Percentiles rank a stretch among this genome's conserved stretches.
phyloP scores from a whole-genome alignment of 1,284 basidiomycete genomes.

The Singerocomus rubriflavus region DNA sequence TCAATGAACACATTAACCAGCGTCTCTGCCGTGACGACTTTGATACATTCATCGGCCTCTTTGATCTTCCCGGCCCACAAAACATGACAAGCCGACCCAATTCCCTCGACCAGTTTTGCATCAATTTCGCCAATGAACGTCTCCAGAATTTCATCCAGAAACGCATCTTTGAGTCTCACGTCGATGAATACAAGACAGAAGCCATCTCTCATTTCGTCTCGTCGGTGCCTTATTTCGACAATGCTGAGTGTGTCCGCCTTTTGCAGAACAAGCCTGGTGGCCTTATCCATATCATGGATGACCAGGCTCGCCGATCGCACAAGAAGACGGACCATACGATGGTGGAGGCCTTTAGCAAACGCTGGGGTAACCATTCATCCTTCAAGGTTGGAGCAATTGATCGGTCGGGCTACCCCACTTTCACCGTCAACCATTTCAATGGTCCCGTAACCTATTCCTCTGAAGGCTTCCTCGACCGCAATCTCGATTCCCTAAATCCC shows the following conservation, averaged over 20 bases:
- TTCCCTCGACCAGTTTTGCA: conserved; percentile 92
- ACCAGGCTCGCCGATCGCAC: conserved; percentile 81
- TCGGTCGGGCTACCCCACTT: conserved; percentile 79
- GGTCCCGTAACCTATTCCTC: conserved; percentile 90
- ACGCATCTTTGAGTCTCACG: conserved; percentile 74
- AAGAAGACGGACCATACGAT: conserved; percentile 94
- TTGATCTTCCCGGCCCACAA: conserved; percentile 94
- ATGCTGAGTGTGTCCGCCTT: conserved; percentile 85
- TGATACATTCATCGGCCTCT: conserved; percentile 88
- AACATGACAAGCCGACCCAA: conserved; percentile 83
- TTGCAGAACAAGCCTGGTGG: conserved; percentile 88
- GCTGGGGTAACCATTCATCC: conserved; percentile 90
- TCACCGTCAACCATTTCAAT: conserved; percentile 91
- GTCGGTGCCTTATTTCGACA: conserved; percentile 84
- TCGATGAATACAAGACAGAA: conserved; percentile 82
- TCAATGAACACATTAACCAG: conserved; percentile 96
- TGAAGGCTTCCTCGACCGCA: conserved; percentile 86
- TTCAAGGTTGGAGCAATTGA: conserved; percentile 82
- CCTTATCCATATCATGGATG: conserved; percentile 96
- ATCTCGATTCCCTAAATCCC: conserved; percentile 86
- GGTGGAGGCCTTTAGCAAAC: conserved; percentile 91
- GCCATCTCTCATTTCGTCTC: conserved; percentile 75
- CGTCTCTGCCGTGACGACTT: conserved; percentile 91
- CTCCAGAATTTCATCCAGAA: conserved; percentile 84
- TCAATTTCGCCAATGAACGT: conserved; percentile 95